Evolutionary conservation across 768 basidiomycete genomes (phyloP), one percentile per base, ranked within the genome.

Genomic region (Xerocomus spinulosus): DNA sequence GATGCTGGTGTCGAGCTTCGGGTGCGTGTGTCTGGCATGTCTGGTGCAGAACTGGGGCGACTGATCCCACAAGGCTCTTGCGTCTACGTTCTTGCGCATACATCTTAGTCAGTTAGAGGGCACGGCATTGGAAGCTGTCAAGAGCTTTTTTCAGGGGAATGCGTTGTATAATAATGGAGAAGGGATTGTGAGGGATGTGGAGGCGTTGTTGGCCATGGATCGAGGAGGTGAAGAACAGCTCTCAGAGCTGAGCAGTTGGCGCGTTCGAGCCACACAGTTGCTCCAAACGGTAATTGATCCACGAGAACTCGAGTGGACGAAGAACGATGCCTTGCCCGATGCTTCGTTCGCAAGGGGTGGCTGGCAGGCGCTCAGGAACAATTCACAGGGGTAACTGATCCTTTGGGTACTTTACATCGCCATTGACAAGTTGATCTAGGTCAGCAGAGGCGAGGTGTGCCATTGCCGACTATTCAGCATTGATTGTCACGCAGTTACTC

Each of bases 291-390:
- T 84, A 34, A 67, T 80, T 17, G 55, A 68, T 45, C 74, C 77
- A 17, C 72, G 76, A 47, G 60, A 70, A 2, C 55, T 79, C 7
- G 57, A 68, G 12, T 84, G 81, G 83, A 79, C 78, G 73, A 77
- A 77, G 21, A 76, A 81, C 39, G 69, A 71, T 35, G 62, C 58
- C 9, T 57, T 75, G 17, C 54, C 70, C 2, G 73, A 79, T 32
- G 55, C 61, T 5, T 62, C 74, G 15, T 78, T 76, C 38, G 68
- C 70, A 18, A 49, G 61, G 26, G 70, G 73, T 26, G 74, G 75
- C 5, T 52, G 86, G 1, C 60, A 69, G n/a, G 73, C 77, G 35
- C 58, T 86, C 28, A 64, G 59, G 28, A 64, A 58, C 2, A 63
- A 70, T 44, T 76, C 77, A 52, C 69, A 48, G 67, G 57, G 69